Conservation (phyloP, 352 stramenopile species). For the Globisporangium barbulae region DNA sequence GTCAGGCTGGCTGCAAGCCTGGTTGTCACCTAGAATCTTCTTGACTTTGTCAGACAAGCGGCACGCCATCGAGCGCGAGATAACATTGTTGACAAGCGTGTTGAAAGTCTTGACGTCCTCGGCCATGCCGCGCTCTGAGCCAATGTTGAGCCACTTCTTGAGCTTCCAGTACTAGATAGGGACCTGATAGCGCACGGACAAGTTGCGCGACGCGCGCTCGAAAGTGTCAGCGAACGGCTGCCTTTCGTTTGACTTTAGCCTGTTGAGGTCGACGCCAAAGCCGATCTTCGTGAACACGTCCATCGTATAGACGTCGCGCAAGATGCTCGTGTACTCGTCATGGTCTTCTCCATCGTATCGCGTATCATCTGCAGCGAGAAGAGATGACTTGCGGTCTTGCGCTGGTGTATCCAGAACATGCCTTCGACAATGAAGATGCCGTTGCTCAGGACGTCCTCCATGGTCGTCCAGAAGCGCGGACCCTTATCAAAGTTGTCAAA, state of each 20-base stretch:
- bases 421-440: conserved; percentile 58
- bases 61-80: conserved; percentile 9
- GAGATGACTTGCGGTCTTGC: conserved; percentile 75
- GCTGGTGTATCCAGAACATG: conserved; percentile 42
- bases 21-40: no score
- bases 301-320: conserved; percentile 39
- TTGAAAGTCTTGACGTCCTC: conserved; percentile 12
- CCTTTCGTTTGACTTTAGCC: conserved; percentile 20
- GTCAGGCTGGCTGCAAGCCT: no score
- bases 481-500: conserved; percentile 62
- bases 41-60: not conserved
- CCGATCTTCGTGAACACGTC: conserved; percentile 56
- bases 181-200: conserved; percentile 15
- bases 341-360: conserved; percentile 26
- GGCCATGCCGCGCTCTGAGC: conserved; percentile 12
- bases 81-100: conserved; percentile 14
- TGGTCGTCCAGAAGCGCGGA: conserved; percentile 11
- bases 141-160: conserved; percentile 20
- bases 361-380: conserved; percentile 43
- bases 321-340: conserved; percentile 14
- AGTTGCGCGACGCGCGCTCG: conserved; percentile 20
- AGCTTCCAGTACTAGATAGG: conserved; percentile 24
- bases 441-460: conserved; percentile 42
- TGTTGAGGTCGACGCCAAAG: conserved; percentile 41
- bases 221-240: conserved; percentile 28